Conservation (phyloP, 2,329 filamentous ascomycete species). For the Pseudonectria buxi region DNA sequence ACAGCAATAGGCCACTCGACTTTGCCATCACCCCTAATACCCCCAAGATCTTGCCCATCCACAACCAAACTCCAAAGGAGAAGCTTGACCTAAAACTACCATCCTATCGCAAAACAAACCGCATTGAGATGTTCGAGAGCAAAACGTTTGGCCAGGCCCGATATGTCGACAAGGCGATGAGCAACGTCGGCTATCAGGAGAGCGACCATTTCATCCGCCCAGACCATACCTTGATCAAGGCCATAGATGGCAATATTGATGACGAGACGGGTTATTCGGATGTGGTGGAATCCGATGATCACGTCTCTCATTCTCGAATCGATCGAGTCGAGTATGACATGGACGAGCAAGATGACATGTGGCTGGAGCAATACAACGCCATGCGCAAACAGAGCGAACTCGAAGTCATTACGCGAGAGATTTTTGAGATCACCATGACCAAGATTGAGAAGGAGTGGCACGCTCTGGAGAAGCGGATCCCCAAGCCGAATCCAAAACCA, state of each 20-base stretch:
- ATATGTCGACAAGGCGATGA: constrained; percentile 95
- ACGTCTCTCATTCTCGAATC: constrained; percentile 37
- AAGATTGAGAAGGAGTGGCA: constrained; percentile 99
- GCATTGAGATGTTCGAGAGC: constrained; percentile 75
- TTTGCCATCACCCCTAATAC: constrained; percentile 42
- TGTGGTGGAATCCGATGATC: constrained; percentile 23
- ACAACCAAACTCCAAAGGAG: constrained; percentile 74
- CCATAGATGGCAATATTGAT: constrained; percentile 51
- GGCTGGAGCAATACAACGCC: constrained; percentile 78
- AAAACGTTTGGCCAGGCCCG: constrained; percentile 78
- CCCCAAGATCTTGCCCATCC: constrained; percentile 65
- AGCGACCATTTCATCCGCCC: constrained; percentile 81
- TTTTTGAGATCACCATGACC: constrained; percentile 97
- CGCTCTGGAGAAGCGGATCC: constrained; percentile 89
- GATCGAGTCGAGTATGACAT: constrained; percentile 97
- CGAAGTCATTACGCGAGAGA: constrained; percentile 80
- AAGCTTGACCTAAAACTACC: constrained; percentile 71
- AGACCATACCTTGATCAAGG: constrained; percentile 63
- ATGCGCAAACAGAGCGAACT: constrained; percentile 67
- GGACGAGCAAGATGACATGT: constrained; percentile 98
- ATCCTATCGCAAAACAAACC: constrained; percentile 68
- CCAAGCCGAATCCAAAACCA: constrained; percentile 93
- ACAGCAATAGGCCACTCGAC: constrained; percentile 42
- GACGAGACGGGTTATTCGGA: constrained; percentile 48
- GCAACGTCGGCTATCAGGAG: constrained; percentile 91